These are phyloP conservation scores for Raddia distichophylla DNA, from an alignment of 176 grass and related monocot species.

Conservation along the genomic window DNA sequence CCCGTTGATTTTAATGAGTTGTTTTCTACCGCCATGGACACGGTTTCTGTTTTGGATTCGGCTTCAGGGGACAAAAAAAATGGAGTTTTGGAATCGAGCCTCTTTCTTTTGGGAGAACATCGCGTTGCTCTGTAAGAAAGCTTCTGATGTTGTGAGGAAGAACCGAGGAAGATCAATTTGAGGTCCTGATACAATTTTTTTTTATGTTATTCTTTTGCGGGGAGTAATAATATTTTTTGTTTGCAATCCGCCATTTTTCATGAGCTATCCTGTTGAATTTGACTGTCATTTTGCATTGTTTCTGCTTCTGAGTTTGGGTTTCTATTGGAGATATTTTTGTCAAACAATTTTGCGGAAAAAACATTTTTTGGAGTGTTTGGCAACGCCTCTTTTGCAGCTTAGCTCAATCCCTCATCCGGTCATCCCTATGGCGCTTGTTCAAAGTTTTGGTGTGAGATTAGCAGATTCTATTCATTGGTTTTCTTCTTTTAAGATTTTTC, in stretches of 20 bases:
- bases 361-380: background rate
- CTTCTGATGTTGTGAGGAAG: background rate
- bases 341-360: background rate
- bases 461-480: background rate
- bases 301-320: background rate
- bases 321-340: background rate
- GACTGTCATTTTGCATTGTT: background rate
- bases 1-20: background rate
- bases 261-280: background rate
- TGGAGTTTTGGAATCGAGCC: background rate
- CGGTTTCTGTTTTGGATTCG: constrained; percentile 41
- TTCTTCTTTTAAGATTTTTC: background rate
- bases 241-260: too few species aligned
- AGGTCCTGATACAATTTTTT: background rate
- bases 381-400: background rate
- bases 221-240: background rate
- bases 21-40: constrained; percentile 36
- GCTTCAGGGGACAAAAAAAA: constrained; percentile 5
- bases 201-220: background rate
- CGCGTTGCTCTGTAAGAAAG: background rate
- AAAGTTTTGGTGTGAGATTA: background rate
- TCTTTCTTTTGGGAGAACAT: background rate
- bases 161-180: background rate
- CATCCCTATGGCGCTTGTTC: background rate
- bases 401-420: constrained; percentile 1